Base-by-base conservation (phyloP, 139 green algal species). In the Chlorella vulgaris region DNA sequence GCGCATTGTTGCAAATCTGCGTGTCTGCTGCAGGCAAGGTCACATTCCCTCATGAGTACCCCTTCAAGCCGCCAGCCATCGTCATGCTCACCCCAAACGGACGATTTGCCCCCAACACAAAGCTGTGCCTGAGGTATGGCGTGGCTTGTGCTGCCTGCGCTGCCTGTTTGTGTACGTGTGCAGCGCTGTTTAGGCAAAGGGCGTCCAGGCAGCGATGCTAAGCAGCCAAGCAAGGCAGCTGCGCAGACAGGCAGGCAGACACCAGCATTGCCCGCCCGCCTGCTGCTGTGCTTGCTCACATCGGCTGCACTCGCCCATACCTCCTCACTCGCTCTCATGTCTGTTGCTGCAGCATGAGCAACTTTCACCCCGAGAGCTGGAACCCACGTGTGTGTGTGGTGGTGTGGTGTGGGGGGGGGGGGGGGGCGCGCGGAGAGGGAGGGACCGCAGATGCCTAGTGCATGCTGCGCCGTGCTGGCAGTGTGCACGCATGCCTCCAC, bases 71-170 rank as follows among this genome's bases (percentile, higher is more conserved):
- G 7, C 89, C 89, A 24, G 75, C 74, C 28, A 89, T 93, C 39
- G 43, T 83, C 7, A 91, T 98, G 73, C 81, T 96, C 42, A 98
- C 94, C 0, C 94, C 94, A 19, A 97, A 91, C 71, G 94, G 94
- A 29, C 78, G 87, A 42, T 91, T 97, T 82, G 87, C 87, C 4
- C 85, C 84, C 66, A 93, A 94, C 83, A 92, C 87, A 47, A 93
- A 94, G 88, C 88, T 98, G 0, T 98, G 94, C 86, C 85, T 98
- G n/a, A 76, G 71, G 71, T 67, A 33, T 2, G 10, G 1, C 15
- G 40, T 13, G 3, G 3, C 29, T n/a, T n/a, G n/a, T n/a, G n/a
- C n/a, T n/a, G n/a, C n/a, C n/a, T n/a, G n/a, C n/a, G n/a, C n/a
- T n/a, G n/a, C n/a, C n/a, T n/a, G n/a, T n/a, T n/a, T n/a, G n/a